These are phyloP conservation scores for Amylostereum chailletii DNA, from an alignment of 1,284 basidiomycete species.

Conservation along the genomic window DNA sequence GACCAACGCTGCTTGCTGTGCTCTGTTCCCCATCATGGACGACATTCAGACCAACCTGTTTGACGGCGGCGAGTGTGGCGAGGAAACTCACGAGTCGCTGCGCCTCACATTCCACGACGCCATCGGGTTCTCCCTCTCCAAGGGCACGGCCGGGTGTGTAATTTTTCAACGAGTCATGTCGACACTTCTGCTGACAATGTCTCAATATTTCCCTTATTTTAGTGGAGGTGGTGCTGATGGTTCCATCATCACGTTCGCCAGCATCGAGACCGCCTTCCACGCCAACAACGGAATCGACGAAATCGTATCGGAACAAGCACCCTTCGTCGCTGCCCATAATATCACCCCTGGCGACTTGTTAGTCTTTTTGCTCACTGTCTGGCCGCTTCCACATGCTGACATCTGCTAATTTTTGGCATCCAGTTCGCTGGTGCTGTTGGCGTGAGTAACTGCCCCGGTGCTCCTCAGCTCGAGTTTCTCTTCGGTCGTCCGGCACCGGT, in stretches of 20 bases:
- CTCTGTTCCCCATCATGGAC: background rate
- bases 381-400: background rate
- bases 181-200: background rate
- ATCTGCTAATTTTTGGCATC: conserved; percentile 15
- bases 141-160: background rate
- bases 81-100: background rate
- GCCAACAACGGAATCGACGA: conserved; percentile 30
- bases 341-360: conserved; percentile 29
- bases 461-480: conserved; percentile 30
- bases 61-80: background rate
- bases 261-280: conserved; percentile 23
- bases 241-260: conserved; percentile 27
- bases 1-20: background rate
- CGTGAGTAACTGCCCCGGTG: conserved; percentile 32
- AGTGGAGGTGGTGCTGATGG: conserved; percentile 28
- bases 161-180: background rate
- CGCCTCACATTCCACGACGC: background rate
- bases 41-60: background rate
- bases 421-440: conserved; percentile 33
- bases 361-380: background rate
- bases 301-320: conserved; percentile 23
- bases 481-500: conserved; percentile 24
- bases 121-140: background rate
- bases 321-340: conserved; percentile 23
- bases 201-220: background rate